Evolutionary conservation across 2,329 filamentous ascomycete species (phyloP), one percentile per base, ranked within the genome.

Genomic region (Teratosphaeriaceae sp.): DNA sequence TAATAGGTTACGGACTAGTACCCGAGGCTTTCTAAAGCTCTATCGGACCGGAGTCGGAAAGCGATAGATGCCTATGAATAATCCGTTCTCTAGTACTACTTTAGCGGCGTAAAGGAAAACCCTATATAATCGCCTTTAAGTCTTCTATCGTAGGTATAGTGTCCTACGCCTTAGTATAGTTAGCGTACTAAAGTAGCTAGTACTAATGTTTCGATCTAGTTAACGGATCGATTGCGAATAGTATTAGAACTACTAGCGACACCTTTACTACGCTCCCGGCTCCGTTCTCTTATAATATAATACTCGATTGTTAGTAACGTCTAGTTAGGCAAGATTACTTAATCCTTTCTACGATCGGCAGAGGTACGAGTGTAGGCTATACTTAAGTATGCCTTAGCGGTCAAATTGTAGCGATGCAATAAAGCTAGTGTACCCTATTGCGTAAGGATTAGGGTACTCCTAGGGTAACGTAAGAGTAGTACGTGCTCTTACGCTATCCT

Each of bases 51-150:
- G 35, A 38, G 22, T 38, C 35, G 18, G 35, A 38, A 3, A 38
- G 20, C 22, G 35, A 38, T 7, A 22, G 35, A 38, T 26, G 35
- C 20, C 4, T 38, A 22, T 38, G 35, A 6, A 26, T 26, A 13
- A 38, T 38, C 6, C 35, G 35, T 18, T 38, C 35, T 19, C 6
- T 38, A 13, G 26, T 38, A 22, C 35, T 38, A 16, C 35, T 38
- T 18, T 22, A 22, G 22, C 35, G 35, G 22, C n/a, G 35, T 19
- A 36, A 11, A 11, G 13, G 33, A 12, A 19, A 19, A 20, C 33
- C 31, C 4, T 3, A 3, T 13, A 5, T 23, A 20, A 24, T 24
- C 4, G 19, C 3, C 35, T 38, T 38, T 13, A 22, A 38, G 35
- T 38, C 20, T 16, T 24, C 35, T 12, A 22, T 24, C 21, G 35